Conservation (phyloP, 2,329 filamentous ascomycete species). For the Cordyceps farinosa region DNA sequence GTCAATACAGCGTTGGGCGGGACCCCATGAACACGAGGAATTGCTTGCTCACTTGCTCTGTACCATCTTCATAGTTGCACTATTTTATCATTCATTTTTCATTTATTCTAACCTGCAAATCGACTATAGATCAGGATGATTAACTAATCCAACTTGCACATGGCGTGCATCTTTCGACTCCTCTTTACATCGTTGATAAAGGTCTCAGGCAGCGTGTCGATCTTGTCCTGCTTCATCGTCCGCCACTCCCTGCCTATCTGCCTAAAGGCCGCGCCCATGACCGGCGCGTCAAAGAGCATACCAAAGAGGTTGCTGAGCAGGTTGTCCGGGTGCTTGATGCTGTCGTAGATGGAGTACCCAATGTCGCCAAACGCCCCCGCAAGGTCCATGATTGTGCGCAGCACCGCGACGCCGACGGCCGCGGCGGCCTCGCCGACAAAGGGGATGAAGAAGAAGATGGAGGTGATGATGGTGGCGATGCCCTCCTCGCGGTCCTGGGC, state of each 20-base stretch:
- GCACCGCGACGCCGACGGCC: neutral
- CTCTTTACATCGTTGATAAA: neutral
- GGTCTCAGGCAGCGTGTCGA: slow-evolving; percentile 6
- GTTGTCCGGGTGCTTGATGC: slow-evolving; percentile 3
- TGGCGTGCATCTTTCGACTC: neutral
- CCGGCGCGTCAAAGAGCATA: neutral
- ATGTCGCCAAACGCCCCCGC: slow-evolving; percentile 10
- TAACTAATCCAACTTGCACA: neutral
- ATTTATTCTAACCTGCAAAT: too few relatives aligned
- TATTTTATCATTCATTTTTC: too few relatives aligned
- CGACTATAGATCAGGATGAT: too few relatives aligned
- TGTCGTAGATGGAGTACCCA: slow-evolving; percentile 16
- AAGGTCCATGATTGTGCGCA: slow-evolving; percentile 12
- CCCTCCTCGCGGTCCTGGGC: slow-evolving; percentile 42
- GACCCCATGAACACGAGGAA: too few relatives aligned
- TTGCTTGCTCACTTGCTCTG: too few relatives aligned
- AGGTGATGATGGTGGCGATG: slow-evolving; percentile 7
- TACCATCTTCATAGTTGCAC: too few relatives aligned
- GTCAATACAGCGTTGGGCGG: too few relatives aligned
- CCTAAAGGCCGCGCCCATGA: neutral
- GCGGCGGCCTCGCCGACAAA: slow-evolving; percentile 9
- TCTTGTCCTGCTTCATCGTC: neutral
- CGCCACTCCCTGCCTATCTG: slow-evolving; percentile 1
- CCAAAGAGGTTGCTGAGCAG: slow-evolving; percentile 1
- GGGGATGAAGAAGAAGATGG: slow-evolving; percentile 16